Base-by-base conservation (phyloP, 495 filamentous ascomycete species). In the Tuber magnatum region DNA sequence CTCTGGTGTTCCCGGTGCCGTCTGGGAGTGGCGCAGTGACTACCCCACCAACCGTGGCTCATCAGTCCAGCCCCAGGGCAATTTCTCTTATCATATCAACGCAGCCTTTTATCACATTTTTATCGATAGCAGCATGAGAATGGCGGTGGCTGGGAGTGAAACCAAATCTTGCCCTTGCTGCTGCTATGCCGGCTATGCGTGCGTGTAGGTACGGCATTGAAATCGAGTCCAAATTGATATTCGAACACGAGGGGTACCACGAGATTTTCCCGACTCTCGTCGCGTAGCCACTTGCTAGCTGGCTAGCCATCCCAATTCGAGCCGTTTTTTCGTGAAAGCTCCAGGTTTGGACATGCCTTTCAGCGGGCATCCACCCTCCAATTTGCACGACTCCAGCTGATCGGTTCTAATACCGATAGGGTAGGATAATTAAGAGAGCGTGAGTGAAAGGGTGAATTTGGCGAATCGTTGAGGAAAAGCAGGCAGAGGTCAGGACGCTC, bases 121-220 rank as follows among this genome's bases (percentile, higher is more conserved):
- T 65, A 65, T 65, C 56, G 56, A 65, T 65, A 65, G 56, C 28
- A 14, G n/a, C 28, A 32, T 65, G 14, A 65, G 56, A 65, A 65
- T 65, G 56, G 56, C 56, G 56, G 56, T 65, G 56, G 56, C 14
- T 65, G 56, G 56, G 56, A 65, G 28, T 35, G 56, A 65, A 65
- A 65, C 28, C 1, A 35, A 35, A 32, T 35, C 56, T 32, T 18
- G 56, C 56, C 28, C 56, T 32, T 65, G 28, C 56, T 35, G 28
- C 56, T 18, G 56, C 3, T 35, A 6, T 10, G 6, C 5, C 43
- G 1, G 14, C 14, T 41, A 9, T 43, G 42, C 44, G 18, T 28
- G 51, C 24, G n/a, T 28, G 48, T 8, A 5, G 24, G 22, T 51
- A 51, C n/a, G n/a, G n/a, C n/a, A n/a, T 51, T 24, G 46, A 51